Base-by-base conservation (phyloP, 164 flowering plant genomes). In the Stephania yunnanensis region DNA sequence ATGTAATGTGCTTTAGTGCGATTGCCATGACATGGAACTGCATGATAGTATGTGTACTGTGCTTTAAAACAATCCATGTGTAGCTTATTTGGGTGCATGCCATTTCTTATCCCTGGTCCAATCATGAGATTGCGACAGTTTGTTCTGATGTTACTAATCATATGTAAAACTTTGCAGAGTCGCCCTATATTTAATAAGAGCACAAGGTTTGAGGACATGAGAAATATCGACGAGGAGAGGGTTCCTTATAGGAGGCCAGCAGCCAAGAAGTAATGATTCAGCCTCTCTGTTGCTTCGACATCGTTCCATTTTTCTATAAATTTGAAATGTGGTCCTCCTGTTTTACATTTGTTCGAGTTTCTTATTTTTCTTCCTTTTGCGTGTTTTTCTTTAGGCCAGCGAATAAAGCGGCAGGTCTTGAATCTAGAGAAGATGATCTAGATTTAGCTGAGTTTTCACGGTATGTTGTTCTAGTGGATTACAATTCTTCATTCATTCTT, bases 141-240 rank as follows among this genome's bases (percentile, higher is more conserved):
- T 61, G 66, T 17, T 61, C 25, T 7, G 25, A 20, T n/a, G 20
- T 61, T 61, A 20, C 66, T 61, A 61, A 20, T 71, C 29, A n/a
- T 53, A 50, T 22, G 13, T 10, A 66, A 20, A 20, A 52, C 29
- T 71, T 15, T 87, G 87, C 94, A 96, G 99, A 91, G 97, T 81
- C 95, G 98, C 31, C 98, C 99, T 0, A 96, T 96, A 81, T 96
- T 94, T 73, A 92, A 94, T 71, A 96, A 94, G 84, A 96, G 98
- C 80, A 96, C 99, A 12, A 85, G 98, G 71, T 96, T 88, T 86
- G 98, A 96, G 83, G 97, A 96, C 79, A 92, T 96, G 98, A 84
- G 89, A 78, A 84, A 77, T 71, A 65, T 72, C 68, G 98, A 96
- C 53, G 97, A 94, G 67, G 97, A 90, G 64, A 88, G 92, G 79